Conservation (phyloP, 805 yeast species). For the Yarrowia sp. region DNA sequence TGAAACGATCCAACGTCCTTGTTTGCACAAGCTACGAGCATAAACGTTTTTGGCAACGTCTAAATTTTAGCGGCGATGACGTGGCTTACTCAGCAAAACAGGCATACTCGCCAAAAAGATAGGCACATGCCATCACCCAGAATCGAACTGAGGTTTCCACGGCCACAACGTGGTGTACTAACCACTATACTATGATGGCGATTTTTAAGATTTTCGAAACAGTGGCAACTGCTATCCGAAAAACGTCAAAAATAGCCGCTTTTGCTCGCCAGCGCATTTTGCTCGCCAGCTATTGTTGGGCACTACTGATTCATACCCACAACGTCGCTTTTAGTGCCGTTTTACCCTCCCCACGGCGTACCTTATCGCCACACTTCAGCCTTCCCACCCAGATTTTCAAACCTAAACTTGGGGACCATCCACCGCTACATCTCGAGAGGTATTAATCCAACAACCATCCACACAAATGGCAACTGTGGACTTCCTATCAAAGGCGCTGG, state of each 20-base stretch:
- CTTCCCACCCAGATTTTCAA: constrained; percentile 17
- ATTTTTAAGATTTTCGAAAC: neutral
- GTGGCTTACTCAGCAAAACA: neutral
- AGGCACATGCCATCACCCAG: constrained; percentile 22
- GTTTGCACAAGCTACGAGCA: neutral
- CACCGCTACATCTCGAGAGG: constrained; percentile 5
- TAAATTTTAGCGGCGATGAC: neutral
- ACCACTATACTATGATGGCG: constrained; percentile 27
- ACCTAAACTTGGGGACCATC: constrained; percentile 3
- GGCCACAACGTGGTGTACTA: constrained; percentile 28
- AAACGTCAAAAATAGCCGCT: neutral
- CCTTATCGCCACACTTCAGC: constrained; percentile 22
- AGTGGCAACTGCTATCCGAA: neutral
- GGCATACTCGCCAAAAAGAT: neutral
- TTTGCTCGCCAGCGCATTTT: too few relatives aligned
- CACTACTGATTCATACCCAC: neutral
- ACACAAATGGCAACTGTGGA: constrained; percentile 45
- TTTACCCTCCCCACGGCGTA: neutral
- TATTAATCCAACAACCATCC: neutral
- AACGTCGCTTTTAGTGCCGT: neutral
- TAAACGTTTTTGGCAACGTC: neutral
- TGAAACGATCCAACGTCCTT: neutral
- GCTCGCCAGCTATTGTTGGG: too few relatives aligned
- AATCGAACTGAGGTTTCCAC: constrained; percentile 28
- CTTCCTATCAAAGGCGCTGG: constrained; percentile 91